These are phyloP conservation scores for Leccinum boreale DNA, from an alignment of 768 basidiomycete genomes.

Conservation along the genomic window DNA sequence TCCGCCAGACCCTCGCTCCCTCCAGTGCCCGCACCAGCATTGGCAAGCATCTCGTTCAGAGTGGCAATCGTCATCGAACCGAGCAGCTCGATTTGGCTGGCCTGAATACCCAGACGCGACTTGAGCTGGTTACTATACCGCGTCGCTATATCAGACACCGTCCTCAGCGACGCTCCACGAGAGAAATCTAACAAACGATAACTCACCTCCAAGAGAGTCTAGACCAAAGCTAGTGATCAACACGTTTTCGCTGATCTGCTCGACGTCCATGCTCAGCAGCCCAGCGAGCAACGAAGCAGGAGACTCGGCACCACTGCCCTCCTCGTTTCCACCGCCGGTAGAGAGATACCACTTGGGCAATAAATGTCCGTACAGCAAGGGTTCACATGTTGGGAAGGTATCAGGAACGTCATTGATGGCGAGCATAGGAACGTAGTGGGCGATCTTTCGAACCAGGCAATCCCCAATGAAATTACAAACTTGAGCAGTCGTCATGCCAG, in stretches of 20 bases:
- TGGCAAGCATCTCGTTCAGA: slow-evolving; percentile 26
- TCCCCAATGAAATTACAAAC: slow-evolving; percentile 33
- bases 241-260: slow-evolving; percentile 29
- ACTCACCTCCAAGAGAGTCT: slow-evolving; percentile 25
- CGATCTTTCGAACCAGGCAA: slow-evolving; percentile 26
- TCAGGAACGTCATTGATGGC: slow-evolving; percentile 22
- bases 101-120: slow-evolving; percentile 24
- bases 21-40: slow-evolving; percentile 11
- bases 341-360: slow-evolving; percentile 21
- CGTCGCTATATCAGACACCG: slow-evolving; percentile 14
- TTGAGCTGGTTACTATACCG: slow-evolving; percentile 31
- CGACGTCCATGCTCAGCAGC: slow-evolving; percentile 24
- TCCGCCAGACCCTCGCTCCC: neutral
- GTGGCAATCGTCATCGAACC: slow-evolving; percentile 22
- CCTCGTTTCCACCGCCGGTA: slow-evolving; percentile 9
- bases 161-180: no score
- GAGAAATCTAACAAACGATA: no score
- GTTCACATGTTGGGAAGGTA: slow-evolving; percentile 26
- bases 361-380: slow-evolving; percentile 23
- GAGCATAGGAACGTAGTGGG: slow-evolving; percentile 32
- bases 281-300: slow-evolving; percentile 25
- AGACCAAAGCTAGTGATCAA: slow-evolving; percentile 28
- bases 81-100: slow-evolving; percentile 24
- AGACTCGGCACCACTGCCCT: slow-evolving; percentile 14
- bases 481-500: slow-evolving; percentile 31